A percentile compares a stretch with the other conserved stretches of the same genome.
These are phyloP conservation scores for Artomyces pyxidatus DNA, from an alignment of 768 basidiomycete genomes.

Conservation along the genomic window DNA sequence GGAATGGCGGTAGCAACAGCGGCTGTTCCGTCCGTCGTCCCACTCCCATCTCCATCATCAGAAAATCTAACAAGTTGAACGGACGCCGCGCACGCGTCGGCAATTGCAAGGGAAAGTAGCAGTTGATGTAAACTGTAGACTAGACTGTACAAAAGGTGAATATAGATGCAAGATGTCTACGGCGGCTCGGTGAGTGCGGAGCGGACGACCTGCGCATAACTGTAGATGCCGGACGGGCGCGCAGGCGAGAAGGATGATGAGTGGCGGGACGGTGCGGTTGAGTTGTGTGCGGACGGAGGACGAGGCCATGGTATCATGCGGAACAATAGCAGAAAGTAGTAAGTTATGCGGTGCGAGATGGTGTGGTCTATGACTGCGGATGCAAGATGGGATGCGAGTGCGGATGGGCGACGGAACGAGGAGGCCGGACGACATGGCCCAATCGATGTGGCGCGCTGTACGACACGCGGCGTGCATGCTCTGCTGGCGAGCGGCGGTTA, in stretches of 20 bases:
- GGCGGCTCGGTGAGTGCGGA: background rate
- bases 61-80: too few species aligned
- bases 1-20: too few species aligned
- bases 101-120: background rate
- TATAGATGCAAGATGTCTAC: slow-evolving; percentile 5
- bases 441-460: background rate
- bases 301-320: slow-evolving; percentile 13
- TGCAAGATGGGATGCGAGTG: background rate
- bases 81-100: background rate
- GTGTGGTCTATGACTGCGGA: slow-evolving; percentile 10
- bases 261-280: slow-evolving; percentile 4
- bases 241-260: background rate
- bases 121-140: background rate
- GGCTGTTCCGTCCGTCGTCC: too few species aligned
- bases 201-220: background rate
- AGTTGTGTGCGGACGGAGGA: background rate
- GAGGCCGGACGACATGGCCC: background rate
- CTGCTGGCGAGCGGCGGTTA: slow-evolving; percentile 17
- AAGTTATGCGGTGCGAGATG: slow-evolving; percentile 13
- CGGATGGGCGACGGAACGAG: background rate
- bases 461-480: background rate
- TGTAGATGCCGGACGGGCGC: slow-evolving; percentile 1
- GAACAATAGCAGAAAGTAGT: slow-evolving; percentile 12
- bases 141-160: slow-evolving; percentile 8
- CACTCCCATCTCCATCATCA: too few species aligned